Evolutionary conservation across 106 monocot species (phyloP), one percentile per base, ranked within the genome.

Genomic region (Dioscorea dumetorum): DNA sequence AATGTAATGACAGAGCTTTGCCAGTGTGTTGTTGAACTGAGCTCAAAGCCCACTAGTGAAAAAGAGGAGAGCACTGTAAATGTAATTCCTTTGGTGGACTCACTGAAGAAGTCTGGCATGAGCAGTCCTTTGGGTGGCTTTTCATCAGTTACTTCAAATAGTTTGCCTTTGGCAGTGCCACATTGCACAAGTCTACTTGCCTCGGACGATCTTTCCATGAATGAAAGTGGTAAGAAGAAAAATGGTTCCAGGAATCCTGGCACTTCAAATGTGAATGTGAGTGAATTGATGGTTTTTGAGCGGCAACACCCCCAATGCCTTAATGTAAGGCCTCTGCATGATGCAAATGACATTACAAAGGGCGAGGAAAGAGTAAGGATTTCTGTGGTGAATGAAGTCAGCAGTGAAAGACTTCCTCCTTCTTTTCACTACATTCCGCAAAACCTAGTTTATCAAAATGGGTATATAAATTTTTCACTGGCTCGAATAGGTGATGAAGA

Each of bases 401-500:
- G 57, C 48, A 70, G 53, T 57, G 82, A 81, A 22, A 23, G 69
- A 61, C 69, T 48, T 17, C 85, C 84, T 3, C 72, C 83, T 23
- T 62, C 67, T 35, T 95, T 91, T 74, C 64, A 72, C 63, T 91
- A 95, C 60, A 88, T 95, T 22, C 72, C 79, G 11, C 72, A 68
- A 15, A 95, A 88, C 60, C 56, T 84, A 71, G 72, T 86, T 17
- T 84, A 82, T 70, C 88, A 88, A 71, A 80, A 91, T 76, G 95
- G 83, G 60, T 86, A 88, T 75, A 62, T 95, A 19, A 82, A 71
- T 50, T 70, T 95, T 58, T 91, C 88, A 22, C 86, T 95, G 61
- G 95, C 88, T 52, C 70, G 95, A 68, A 88, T 95, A 31, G 95
- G 88, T 24, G 91, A 95, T 80, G 95, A 95, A 65, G 70, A 86